Percentiles rank a stretch among this genome's conserved stretches.
Conservation (phyloP, 2,329 filamentous ascomycete genomes). For the Diaporthe velutina region DNA sequence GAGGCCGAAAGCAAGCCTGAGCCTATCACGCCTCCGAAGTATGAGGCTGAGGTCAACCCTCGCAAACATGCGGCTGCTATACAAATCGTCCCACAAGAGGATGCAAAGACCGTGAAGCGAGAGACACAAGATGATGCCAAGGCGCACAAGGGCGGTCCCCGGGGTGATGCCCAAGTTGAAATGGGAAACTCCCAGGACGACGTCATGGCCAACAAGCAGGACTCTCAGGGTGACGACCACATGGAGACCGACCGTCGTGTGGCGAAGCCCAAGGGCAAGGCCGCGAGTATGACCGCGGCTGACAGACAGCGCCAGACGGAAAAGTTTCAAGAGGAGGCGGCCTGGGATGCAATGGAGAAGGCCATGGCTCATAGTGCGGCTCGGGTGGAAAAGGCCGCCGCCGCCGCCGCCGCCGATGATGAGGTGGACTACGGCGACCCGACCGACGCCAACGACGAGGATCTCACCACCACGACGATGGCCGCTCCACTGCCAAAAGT, state of each 20-base stretch:
- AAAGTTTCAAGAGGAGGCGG: background rate
- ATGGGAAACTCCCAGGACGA: background rate
- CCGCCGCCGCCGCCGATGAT: background rate
- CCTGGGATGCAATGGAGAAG: background rate
- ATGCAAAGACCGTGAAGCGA: background rate
- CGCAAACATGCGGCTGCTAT: background rate
- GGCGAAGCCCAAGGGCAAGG: background rate
- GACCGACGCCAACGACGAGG: conserved; percentile 2
- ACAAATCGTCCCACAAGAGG: background rate
- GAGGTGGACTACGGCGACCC: conserved; percentile 1
- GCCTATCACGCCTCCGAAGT: too few species aligned
- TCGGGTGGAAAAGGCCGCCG: background rate
- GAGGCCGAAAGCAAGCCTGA: background rate
- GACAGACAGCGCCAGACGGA: background rate
- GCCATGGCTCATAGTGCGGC: background rate
- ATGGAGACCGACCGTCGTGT: background rate
- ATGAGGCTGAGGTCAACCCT: background rate
- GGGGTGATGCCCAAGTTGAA: background rate
- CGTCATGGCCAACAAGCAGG: background rate
- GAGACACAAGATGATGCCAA: background rate
- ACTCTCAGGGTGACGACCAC: background rate
- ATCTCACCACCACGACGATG: background rate
- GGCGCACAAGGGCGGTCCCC: background rate
- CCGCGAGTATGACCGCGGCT: background rate
- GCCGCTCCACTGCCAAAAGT: rapidly evolving